Evolutionary conservation across 164 flowering plant species (phyloP).

Genomic region (Aristolochia californica): DNA sequence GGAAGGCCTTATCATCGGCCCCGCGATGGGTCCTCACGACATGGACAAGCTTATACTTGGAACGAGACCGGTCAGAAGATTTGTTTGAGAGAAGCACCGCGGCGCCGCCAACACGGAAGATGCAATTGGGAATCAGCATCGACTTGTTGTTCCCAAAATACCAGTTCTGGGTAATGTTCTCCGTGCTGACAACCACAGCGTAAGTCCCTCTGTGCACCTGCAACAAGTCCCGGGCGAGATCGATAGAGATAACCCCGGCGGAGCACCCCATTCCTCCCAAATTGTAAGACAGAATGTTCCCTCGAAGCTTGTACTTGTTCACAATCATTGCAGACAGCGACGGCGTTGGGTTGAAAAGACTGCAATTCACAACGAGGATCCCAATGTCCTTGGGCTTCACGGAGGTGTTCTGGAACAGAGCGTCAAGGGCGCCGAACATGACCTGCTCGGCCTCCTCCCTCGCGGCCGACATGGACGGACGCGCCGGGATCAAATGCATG

Average conservation of each 20-base stretch:
- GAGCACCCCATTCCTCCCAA: conserved; percentile 47
- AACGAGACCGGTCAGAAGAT: conserved; percentile 13
- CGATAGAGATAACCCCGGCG: conserved; percentile 38
- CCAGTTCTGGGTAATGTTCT: conserved; percentile 38
- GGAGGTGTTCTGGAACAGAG: conserved; percentile 22
- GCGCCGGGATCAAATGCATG: conserved; percentile 21
- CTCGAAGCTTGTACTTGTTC: conserved; percentile 34
- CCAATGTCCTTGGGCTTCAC: no score
- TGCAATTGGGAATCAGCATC: conserved; percentile 38
- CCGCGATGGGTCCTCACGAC: conserved; percentile 34
- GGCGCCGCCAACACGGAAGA: conserved; percentile 34
- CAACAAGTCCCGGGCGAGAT: conserved; percentile 31
- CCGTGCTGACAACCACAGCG: conserved; percentile 39
- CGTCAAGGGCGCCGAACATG: conserved; percentile 30
- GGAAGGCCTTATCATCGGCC: conserved; percentile 28
- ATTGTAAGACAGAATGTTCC: conserved; percentile 28
- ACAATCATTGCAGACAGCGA: conserved; percentile 39
- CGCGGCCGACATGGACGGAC: conserved; percentile 22
- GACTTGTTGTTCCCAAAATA: conserved; percentile 36
- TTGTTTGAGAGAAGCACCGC: conserved; percentile 37
- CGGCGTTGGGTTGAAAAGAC: conserved; percentile 37
- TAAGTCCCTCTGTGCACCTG: conserved; percentile 26
- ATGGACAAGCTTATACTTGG: conserved; percentile 34
- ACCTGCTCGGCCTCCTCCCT: conserved; percentile 30
- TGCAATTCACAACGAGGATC: conserved; percentile 34